phyloP scores from a whole-genome alignment of 495 filamentous ascomycete species.

The Viridothelium virens region DNA sequence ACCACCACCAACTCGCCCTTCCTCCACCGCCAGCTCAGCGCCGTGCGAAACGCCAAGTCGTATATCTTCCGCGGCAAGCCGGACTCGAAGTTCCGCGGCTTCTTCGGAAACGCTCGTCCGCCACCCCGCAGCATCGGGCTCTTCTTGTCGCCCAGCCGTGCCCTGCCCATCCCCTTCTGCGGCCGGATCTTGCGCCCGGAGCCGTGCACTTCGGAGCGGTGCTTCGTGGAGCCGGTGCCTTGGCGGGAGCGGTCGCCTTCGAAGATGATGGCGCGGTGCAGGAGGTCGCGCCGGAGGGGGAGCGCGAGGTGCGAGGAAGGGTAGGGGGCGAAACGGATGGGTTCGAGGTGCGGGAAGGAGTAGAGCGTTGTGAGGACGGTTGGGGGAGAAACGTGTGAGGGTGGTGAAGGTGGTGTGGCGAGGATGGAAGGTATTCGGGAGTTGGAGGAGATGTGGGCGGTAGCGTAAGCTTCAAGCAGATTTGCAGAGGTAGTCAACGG shows the following conservation, averaged over 20 bases:
- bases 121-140: conserved; percentile 79
- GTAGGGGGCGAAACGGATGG: conserved; percentile 68
- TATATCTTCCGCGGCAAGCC: conserved; percentile 83
- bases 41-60: conserved; percentile 91
- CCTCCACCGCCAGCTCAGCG: conserved; percentile 80
- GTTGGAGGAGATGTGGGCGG: conserved; percentile 26
- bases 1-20: conserved; percentile 80
- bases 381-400: conserved; percentile 28
- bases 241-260: conserved; percentile 84
- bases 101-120: conserved; percentile 78
- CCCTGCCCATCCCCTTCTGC: conserved; percentile 78
- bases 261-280: conserved; percentile 86
- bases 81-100: conserved; percentile 81
- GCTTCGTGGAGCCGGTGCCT: conserved; percentile 81
- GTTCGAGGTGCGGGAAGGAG: conserved; percentile 84
- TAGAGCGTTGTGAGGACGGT: conserved; percentile 73
- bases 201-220: conserved; percentile 74
- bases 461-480: conserved; percentile 33
- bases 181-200: conserved; percentile 65
- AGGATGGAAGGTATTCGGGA: conserved; percentile 12
- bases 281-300: conserved; percentile 81
- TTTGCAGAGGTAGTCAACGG: conserved; percentile 30
- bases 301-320: conserved; percentile 72
- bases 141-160: conserved; percentile 71
- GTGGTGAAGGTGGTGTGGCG: conserved; percentile 21